Evolutionary conservation across 441 rosid species (phyloP).

Genomic region (Bocquillonia castaneifolia): DNA sequence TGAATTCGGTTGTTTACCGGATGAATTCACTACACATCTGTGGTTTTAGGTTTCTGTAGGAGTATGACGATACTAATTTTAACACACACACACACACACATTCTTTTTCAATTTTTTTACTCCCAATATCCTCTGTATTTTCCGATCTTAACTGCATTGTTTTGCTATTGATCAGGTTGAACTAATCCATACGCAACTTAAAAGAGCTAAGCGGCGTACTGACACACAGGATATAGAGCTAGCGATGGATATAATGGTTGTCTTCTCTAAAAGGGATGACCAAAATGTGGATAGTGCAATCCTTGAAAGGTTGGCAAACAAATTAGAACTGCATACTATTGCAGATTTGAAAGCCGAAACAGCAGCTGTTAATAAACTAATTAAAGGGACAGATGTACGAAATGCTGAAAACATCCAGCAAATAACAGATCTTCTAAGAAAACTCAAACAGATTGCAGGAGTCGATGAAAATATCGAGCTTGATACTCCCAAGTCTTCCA

Average conservation of each 20-base stretch:
- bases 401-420: slow-evolving; percentile 48
- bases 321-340: slow-evolving; percentile 48
- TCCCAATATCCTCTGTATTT: background rate
- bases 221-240: slow-evolving; percentile 83
- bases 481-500: slow-evolving; percentile 31
- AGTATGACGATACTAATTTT: too few species aligned
- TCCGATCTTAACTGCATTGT: background rate
- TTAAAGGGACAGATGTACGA: slow-evolving; percentile 32
- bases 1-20: background rate
- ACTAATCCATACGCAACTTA: slow-evolving; percentile 47
- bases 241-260: slow-evolving; percentile 79
- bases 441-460: slow-evolving; percentile 56
- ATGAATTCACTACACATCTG: background rate
- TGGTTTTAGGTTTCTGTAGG: background rate
- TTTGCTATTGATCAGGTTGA: slow-evolving; percentile 42
- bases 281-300: slow-evolving; percentile 59
- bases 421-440: slow-evolving; percentile 49
- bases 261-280: slow-evolving; percentile 52
- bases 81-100: too few species aligned
- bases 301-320: slow-evolving; percentile 62
- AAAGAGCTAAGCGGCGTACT: slow-evolving; percentile 51
- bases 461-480: slow-evolving; percentile 38
- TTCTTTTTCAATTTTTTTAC: background rate
- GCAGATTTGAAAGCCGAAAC: slow-evolving; percentile 59
- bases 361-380: slow-evolving; percentile 42